Evolutionary conservation across 345 rosid genomes (phyloP).

Genomic region (Garcia nutans): DNA sequence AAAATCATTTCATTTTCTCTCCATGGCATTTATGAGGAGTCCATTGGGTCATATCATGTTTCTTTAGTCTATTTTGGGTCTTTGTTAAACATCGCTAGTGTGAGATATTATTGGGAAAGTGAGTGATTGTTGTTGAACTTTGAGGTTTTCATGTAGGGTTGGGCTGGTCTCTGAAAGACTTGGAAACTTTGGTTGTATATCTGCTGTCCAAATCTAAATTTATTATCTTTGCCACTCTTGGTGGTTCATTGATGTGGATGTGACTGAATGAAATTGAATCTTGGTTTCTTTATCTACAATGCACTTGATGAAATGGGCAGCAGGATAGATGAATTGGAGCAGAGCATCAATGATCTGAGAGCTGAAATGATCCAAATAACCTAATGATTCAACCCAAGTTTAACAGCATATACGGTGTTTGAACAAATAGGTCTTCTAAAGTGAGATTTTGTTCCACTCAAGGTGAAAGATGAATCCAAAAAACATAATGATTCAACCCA

Average conservation of each 20-base stretch:
- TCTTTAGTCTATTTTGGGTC: slow-evolving; percentile 2
- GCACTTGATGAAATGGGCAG: slow-evolving; percentile 89
- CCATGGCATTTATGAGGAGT: background rate
- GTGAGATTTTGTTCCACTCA: slow-evolving; percentile 22
- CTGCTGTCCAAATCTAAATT: background rate
- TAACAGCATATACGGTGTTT: background rate
- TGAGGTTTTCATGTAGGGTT: background rate
- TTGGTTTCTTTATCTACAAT: slow-evolving; percentile 50
- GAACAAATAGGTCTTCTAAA: background rate
- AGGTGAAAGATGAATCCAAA: slow-evolving; percentile 53
- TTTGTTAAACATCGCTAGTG: background rate
- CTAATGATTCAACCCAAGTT: slow-evolving; percentile 35
- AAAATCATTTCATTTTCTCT: slow-evolving; percentile 1
- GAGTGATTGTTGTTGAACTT: no score
- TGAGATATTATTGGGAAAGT: background rate
- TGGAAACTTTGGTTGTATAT: no score
- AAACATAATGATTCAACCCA: slow-evolving; percentile 40
- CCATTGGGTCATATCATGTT: background rate
- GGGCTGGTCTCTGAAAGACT: background rate
- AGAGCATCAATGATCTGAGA: slow-evolving; percentile 73
- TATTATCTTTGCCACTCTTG: background rate
- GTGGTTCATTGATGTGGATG: background rate
- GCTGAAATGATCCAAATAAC: slow-evolving; percentile 57
- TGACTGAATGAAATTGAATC: no score
- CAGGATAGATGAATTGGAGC: slow-evolving; percentile 82